Base-by-base conservation (phyloP, 176 grass and related monocot species). In the Oryza glumipatula region DNA sequence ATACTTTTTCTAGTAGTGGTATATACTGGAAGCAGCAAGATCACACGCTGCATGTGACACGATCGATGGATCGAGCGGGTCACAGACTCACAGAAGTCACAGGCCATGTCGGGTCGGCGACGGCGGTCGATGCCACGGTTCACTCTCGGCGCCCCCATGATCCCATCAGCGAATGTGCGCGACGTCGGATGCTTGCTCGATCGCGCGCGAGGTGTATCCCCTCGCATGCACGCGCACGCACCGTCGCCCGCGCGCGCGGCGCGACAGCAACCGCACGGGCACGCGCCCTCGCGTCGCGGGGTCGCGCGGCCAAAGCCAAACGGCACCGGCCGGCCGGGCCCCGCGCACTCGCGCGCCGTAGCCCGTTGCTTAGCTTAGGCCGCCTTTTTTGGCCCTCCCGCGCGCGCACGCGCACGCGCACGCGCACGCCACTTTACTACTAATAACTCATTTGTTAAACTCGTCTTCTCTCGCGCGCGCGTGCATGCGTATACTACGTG, bases 251-350 rank as follows among this genome's bases (percentile, higher is more conserved):
- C 65, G 26, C 11, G 67, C 65, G 26, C 60, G 93, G 56, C 65
- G 26, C 60, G 93, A 94, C 67, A 88, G 89, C 88, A 48, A 95
- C 90, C 63, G 24, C 78, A 78, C 88, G 78, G 63, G 84, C 93
- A 94, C 90, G 90, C 92, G 88, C 82, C 51, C 16, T 17, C 51
- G 16, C 51, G 51, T 17, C 51, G 16, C 16, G 51, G 16, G 1
- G 12, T 49, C 47, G 47, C 16, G 14, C 30, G 6, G 16, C 51
- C 5, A 56, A 56, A 56, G 56, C 56, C 56, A 60, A 60, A 60
- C 56, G 56, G 19, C 56, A 60, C 6, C 56, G 43, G 9, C 41
- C 41, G 41, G 36, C 39, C 9, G 19, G 19, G 56, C 19, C 56
- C 56, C 88, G 68, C 85, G 48, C 69, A 33, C 61, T 52, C 76